Conservation (phyloP, 768 basidiomycete species). For the Boletus vinaceobasis region DNA sequence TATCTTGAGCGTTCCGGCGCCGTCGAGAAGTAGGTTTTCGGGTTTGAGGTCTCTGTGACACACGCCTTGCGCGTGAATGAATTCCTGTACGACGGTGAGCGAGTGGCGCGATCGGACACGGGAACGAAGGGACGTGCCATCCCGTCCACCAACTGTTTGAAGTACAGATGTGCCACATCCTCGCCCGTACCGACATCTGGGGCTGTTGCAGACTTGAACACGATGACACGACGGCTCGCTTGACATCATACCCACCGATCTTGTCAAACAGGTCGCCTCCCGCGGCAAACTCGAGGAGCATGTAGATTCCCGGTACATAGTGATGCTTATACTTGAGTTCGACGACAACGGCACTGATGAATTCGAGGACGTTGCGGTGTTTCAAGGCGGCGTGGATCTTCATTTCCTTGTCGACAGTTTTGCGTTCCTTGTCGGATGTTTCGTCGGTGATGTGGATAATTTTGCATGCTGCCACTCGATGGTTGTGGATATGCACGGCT, state of each 20-base stretch:
- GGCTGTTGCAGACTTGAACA: conserved; percentile 42
- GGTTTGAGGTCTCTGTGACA: conserved; percentile 98
- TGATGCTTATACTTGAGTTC: conserved; percentile 54
- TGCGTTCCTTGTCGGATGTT: conserved; percentile 67
- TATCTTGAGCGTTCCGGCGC: conserved; percentile 82
- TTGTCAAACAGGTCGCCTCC: conserved; percentile 98
- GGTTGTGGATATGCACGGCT: conserved; percentile 65
- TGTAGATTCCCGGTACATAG: conserved; percentile 83
- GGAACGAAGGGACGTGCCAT: conserved; percentile 50
- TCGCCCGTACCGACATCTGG: conserved; percentile 87
- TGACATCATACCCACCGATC: conserved; percentile 63
- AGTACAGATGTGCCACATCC: conserved; percentile 87
- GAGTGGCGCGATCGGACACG: neutral
- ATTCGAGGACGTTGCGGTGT: conserved; percentile 77
- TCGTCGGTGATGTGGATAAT: conserved; percentile 61
- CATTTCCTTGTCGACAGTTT: conserved; percentile 89
- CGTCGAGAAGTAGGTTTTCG: conserved; percentile 88
- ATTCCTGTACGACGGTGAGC: conserved; percentile 45
- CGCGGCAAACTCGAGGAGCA: conserved; percentile 87
- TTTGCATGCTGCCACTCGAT: conserved; percentile 85
- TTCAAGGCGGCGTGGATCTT: conserved; percentile 80
- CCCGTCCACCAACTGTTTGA: conserved; percentile 79
- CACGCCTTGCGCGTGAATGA: conserved; percentile 85
- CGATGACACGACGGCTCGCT: neutral
- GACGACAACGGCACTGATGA: conserved; percentile 73